Evolutionary conservation across 2,329 filamentous ascomycete species (phyloP), one percentile per base, ranked within the genome.

Genomic region (Colletotrichum echinochloae): DNA sequence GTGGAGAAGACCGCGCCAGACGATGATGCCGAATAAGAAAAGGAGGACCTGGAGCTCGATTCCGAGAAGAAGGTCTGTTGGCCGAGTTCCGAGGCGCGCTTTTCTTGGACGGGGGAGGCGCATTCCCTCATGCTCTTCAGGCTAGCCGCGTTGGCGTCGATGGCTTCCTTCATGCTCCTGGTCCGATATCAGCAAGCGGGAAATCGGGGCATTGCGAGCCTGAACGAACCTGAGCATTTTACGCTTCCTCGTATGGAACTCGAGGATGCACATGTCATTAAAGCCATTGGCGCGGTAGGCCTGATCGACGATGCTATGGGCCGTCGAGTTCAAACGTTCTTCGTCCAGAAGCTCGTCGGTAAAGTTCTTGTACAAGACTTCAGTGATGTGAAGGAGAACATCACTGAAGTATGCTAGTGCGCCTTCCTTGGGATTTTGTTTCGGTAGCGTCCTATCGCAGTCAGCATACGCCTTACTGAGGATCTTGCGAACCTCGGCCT

Each of bases 11-110:
- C 39, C 8, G 56, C 57, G 16, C 48, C 39, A 11, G 54, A 64
- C 5, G 62, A 60, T 9, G 67, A 71, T 20, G 39, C 51, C n/a
- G 46, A 49, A 60, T 48, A 35, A n/a, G 71, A 72, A 28, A 72
- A 54, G n/a, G 71, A 71, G 28, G 71, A 72, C 12, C 67, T 57
- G 20, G 71, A 66, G 54, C 71, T 71, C n/a, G 67, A 62, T 20
- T 67, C 67, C 20, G 67, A 52, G 28, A 52, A 37, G 20, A 52
- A 35, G 18, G 44, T 52, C 26, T 67, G 57, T 14, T 65, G 56
- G 5, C 37, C 26, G 20, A 46, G 37, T 12, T 70, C 67, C 20
- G 41, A 4, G 20, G 18, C 44, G 44, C 18, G 35, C 30, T 30
- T 51, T 26, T 61, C 52, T 11, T 57, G 39, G 4, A 18, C n/a